These are phyloP conservation scores for Cichorium intybus DNA, from an alignment of 140 eudicot genomes.

Conservation along the genomic window DNA sequence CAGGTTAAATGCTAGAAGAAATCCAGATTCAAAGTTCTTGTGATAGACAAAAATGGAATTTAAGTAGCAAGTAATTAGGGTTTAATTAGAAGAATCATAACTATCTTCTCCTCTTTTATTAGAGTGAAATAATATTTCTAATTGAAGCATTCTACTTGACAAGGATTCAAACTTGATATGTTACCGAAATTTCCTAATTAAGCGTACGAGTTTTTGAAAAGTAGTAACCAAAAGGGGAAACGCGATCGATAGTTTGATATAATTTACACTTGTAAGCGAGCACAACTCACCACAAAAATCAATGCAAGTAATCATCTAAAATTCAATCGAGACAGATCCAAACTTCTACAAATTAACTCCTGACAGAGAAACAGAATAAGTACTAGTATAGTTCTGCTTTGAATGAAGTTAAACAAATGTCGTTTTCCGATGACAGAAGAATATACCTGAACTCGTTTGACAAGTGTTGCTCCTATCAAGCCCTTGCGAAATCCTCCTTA, in stretches of 20 bases:
- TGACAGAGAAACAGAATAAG: slow-evolving; percentile 11
- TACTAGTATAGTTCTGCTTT: background rate
- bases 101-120: background rate
- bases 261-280: slow-evolving; percentile 24
- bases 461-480: slow-evolving; percentile 62
- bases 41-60: background rate
- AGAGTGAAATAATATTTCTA: background rate
- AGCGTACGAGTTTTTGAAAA: background rate
- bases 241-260: background rate
- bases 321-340: slow-evolving; percentile 49
- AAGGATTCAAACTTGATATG: background rate
- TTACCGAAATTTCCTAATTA: background rate
- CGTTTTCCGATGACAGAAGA: background rate
- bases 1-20: background rate
- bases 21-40: background rate
- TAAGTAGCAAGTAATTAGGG: background rate
- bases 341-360: slow-evolving; percentile 33
- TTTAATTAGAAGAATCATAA: background rate
- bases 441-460: slow-evolving; percentile 74
- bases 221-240: background rate
- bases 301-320: slow-evolving; percentile 39
- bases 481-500: slow-evolving; percentile 85
- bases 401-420: slow-evolving; percentile 7
- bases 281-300: slow-evolving; percentile 53
- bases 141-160: background rate